Evolutionary conservation across 2,329 filamentous ascomycete genomes (phyloP).

Genomic region (Sporothrix brasiliensis): DNA sequence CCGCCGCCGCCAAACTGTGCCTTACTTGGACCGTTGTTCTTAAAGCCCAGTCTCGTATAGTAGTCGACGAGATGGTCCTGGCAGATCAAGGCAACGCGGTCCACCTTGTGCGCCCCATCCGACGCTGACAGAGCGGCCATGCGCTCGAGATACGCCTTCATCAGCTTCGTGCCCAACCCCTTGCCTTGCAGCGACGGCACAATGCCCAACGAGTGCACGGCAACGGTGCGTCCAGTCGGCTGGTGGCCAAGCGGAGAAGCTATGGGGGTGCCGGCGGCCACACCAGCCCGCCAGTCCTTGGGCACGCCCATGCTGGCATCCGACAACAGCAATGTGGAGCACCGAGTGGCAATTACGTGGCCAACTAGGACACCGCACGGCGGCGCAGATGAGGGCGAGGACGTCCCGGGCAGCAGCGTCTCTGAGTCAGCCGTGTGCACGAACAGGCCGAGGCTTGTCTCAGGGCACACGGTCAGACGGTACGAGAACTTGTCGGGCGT

Average conservation of each 20-base stretch:
- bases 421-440: slow-evolving; percentile 5
- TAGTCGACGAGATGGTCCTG: slow-evolving; percentile 73
- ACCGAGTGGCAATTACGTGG: slow-evolving; percentile 49
- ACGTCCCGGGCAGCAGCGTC: slow-evolving; percentile 56
- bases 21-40: slow-evolving; percentile 66
- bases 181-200: slow-evolving; percentile 73
- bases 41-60: slow-evolving; percentile 77
- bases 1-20: slow-evolving; percentile 75
- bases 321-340: slow-evolving; percentile 60
- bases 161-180: slow-evolving; percentile 71
- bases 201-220: slow-evolving; percentile 80
- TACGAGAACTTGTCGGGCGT: slow-evolving; percentile 68
- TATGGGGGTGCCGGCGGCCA: slow-evolving; percentile 35
- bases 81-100: slow-evolving; percentile 75
- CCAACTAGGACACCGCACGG: slow-evolving; percentile 66
- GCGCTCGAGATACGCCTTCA: slow-evolving; percentile 76
- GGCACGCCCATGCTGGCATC: slow-evolving; percentile 79
- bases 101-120: slow-evolving; percentile 44
- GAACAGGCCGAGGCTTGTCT: slow-evolving; percentile 80
- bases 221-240: slow-evolving; percentile 72
- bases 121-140: slow-evolving; percentile 64
- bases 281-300: slow-evolving; percentile 62
- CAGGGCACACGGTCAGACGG: slow-evolving; percentile 72
- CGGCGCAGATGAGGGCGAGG: slow-evolving; percentile 57
- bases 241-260: slow-evolving; percentile 66